These are phyloP conservation scores for Trametes hirsuta DNA, from an alignment of 1,284 basidiomycete genomes.

Conservation along the genomic window DNA sequence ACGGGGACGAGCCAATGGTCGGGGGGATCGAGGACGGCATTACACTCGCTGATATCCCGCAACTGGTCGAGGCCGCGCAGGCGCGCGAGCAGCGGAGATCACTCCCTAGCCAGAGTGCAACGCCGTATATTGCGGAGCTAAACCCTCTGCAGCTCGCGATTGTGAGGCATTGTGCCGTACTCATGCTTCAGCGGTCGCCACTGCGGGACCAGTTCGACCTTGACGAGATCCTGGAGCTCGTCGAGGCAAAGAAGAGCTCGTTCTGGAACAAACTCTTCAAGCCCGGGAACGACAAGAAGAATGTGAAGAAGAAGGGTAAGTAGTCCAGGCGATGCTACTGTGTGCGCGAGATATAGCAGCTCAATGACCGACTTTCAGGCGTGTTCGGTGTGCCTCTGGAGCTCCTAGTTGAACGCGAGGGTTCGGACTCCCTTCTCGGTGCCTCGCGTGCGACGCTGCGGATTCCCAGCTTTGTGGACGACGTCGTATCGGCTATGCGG, in stretches of 20 bases:
- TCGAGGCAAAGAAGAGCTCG: slow-evolving; percentile 91
- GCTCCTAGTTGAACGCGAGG: slow-evolving; percentile 92
- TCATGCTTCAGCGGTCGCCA: slow-evolving; percentile 77
- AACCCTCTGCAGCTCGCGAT: slow-evolving; percentile 87
- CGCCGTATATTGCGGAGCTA: slow-evolving; percentile 85
- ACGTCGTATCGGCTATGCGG: slow-evolving; percentile 96
- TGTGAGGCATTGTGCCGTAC: slow-evolving; percentile 90
- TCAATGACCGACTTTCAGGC: slow-evolving; percentile 42
- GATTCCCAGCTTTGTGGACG: slow-evolving; percentile 97
- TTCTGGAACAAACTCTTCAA: slow-evolving; percentile 99
- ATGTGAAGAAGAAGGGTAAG: slow-evolving; percentile 87
- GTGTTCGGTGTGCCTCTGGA: slow-evolving; percentile 95
- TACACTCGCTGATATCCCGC: slow-evolving; percentile 96
- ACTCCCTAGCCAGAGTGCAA: slow-evolving; percentile 72
- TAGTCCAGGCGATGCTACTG: slow-evolving; percentile 15
- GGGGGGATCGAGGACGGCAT: slow-evolving; percentile 75
- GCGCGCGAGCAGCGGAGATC: slow-evolving; percentile 85
- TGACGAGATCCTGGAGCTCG: slow-evolving; percentile 92
- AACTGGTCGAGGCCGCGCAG: slow-evolving; percentile 90
- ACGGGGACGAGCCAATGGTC: slow-evolving; percentile 29
- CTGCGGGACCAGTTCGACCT: slow-evolving; percentile 85
- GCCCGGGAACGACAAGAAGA: slow-evolving; percentile 84
- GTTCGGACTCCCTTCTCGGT: slow-evolving; percentile 91
- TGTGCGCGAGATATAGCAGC: slow-evolving; percentile 2
- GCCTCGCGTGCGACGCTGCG: slow-evolving; percentile 85